Conservation (phyloP, 306 rosid species). For the Aeschynomene evenia region DNA sequence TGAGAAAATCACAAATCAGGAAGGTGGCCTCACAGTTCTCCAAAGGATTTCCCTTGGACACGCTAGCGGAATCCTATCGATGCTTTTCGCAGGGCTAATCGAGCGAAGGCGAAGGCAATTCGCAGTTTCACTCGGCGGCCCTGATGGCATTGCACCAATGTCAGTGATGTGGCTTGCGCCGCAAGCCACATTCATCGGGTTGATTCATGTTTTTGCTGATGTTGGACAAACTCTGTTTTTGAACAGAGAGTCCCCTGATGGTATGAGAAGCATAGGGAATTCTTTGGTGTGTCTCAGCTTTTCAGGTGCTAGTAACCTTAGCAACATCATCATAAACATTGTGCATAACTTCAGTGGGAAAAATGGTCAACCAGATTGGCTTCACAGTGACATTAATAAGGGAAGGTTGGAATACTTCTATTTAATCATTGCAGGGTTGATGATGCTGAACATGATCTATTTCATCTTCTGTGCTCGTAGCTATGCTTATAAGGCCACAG, state of each 20-base stretch:
- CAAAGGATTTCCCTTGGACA: conserved; percentile 41
- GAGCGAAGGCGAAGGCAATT: conserved; percentile 24
- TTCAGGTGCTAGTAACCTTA: conserved; percentile 36
- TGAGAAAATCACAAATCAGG: conserved; percentile 33
- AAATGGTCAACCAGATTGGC: conserved; percentile 44
- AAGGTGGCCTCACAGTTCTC: conserved; percentile 37
- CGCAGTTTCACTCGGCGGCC: not conserved
- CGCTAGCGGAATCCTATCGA: conserved; percentile 6
- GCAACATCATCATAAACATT: conserved; percentile 30
- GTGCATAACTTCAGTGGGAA: conserved; percentile 34
- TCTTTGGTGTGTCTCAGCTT: conserved; percentile 31
- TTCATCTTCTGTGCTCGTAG: conserved; percentile 35
- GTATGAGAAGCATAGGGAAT: conserved; percentile 47
- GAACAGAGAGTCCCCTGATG: conserved; percentile 49
- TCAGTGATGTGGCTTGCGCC: conserved; percentile 60
- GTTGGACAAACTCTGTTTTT: conserved; percentile 52
- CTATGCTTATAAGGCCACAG: conserved; percentile 30
- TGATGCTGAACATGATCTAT: conserved; percentile 26
- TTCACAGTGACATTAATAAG: conserved; percentile 43
- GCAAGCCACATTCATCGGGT: conserved; percentile 31
- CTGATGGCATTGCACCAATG: conserved; percentile 34
- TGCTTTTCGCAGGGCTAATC: conserved; percentile 29
- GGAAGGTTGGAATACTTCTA: conserved; percentile 51
- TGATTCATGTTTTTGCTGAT: conserved; percentile 33
- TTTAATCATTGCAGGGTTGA: conserved; percentile 36